Evolutionary conservation across 1,284 basidiomycete genomes (phyloP), one percentile per base, ranked within the genome.

Genomic region (Irpex sp.): DNA sequence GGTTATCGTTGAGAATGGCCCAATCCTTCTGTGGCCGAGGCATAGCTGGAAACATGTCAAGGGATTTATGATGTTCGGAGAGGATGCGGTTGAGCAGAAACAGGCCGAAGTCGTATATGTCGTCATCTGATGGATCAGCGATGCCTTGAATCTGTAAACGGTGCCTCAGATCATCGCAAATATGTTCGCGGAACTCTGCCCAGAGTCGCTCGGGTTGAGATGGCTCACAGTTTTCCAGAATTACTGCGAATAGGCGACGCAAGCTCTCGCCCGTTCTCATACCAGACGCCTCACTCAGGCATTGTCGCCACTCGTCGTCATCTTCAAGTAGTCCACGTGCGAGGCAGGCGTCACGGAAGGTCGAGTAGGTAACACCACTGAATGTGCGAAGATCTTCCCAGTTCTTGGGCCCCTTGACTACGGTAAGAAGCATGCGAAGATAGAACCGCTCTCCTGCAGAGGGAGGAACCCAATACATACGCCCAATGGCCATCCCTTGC

Each of bases 231-330:
- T 45, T 10, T 45, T 45, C 42, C 2, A 45, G 42, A 5, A 45
- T 45, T 2, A 45, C n/a, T 3, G 42, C 42, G 5, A 45, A 45
- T 5, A 45, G 42, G 2, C 42, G n/a, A 45, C 42, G 42, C n/a
- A 45, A 45, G n/a, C 42, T 45, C 5, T 45, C 12, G 5, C 42
- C 42, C 3, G 42, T 45, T 3, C 42, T 2, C 42, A 45, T 45
- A 12, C 12, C 42, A 5, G 42, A 45, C 12, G 42, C 42, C 5
- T 45, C 42, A 45, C 78, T 0, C 58, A 56, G 19, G 68, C 79
- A 81, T 4, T 64, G 62, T 0, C 68, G 28, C 77, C 78, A 80
- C 63, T 82, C 79, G 0, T 68, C 67, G 69, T 82, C 79, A 71
- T 80, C 74, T 56, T 79, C 70, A 0, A 82, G 66, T 0, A 83